phyloP scores from a whole-genome alignment of 129 eudicot genomes.

The Kitagawia praeruptora region DNA sequence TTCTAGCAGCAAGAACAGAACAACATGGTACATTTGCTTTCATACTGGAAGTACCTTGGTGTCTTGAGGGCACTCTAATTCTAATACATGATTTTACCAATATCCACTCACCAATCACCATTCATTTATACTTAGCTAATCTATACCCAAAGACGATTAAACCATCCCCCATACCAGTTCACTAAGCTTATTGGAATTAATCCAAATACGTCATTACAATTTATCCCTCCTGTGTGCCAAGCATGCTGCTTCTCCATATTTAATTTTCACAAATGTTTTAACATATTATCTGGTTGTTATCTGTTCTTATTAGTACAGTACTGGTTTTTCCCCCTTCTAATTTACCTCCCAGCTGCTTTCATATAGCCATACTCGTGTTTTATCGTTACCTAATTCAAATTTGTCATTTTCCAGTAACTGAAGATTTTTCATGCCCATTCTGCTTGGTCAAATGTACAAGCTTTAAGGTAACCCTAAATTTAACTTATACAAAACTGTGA shows the following conservation, averaged over 20 bases:
- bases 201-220: neutral
- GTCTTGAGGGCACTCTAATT: neutral
- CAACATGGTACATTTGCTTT: neutral
- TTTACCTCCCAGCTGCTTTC: neutral
- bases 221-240: neutral
- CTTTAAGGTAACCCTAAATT: constrained; percentile 47
- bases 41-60: neutral
- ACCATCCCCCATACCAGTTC: neutral
- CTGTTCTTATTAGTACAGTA: neutral
- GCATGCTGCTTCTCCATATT: neutral
- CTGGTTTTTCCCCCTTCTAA: neutral
- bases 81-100: neutral
- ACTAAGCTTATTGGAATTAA: neutral
- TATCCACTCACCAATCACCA: neutral
- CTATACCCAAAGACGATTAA: neutral
- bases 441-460: constrained; percentile 86
- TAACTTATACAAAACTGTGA: constrained; percentile 6
- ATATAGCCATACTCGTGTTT: neutral
- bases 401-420: constrained; percentile 58
- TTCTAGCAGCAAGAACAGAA: neutral
- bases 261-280: neutral
- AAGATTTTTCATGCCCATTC: constrained; percentile 86
- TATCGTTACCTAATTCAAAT: constrained; percentile 2
- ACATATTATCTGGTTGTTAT: neutral
- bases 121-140: neutral